A percentile compares a stretch with the other conserved stretches of the same genome.
Evolutionary conservation across 2,329 filamentous ascomycete species (phyloP).

Genomic region (Talaromyces marneffei): DNA sequence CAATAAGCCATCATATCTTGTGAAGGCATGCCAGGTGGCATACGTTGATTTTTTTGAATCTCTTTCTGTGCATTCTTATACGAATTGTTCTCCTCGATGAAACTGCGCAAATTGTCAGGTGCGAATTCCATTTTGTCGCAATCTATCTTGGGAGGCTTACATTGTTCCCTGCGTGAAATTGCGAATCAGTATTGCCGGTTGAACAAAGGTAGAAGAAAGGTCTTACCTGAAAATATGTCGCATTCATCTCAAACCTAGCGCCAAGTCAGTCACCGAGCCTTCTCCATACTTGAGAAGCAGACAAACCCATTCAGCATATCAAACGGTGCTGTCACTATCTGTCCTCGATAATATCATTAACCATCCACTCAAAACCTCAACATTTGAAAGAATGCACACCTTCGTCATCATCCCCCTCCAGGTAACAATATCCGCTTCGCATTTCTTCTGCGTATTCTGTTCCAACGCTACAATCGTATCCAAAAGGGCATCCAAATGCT

Average conservation of each 20-base stretch:
- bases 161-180: slow-evolving; percentile 46
- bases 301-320: slow-evolving; percentile 71
- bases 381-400: slow-evolving; percentile 44
- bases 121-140: slow-evolving; percentile 2
- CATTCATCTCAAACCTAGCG: slow-evolving; percentile 90
- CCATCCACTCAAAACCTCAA: neutral
- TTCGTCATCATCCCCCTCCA: slow-evolving; percentile 99
- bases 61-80: slow-evolving; percentile 61
- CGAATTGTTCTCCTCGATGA: slow-evolving; percentile 83
- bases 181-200: slow-evolving; percentile 18
- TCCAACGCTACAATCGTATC: slow-evolving; percentile 70
- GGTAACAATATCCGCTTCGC: slow-evolving; percentile 75
- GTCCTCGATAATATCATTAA: neutral
- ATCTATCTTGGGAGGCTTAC: slow-evolving; percentile 32
- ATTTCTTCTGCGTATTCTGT: slow-evolving; percentile 58
- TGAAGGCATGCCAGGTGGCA: slow-evolving; percentile 52
- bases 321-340: slow-evolving; percentile 83
- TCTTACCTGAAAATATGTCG: slow-evolving; percentile 75
- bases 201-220: neutral
- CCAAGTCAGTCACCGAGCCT: slow-evolving; percentile 12
- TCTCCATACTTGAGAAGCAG: slow-evolving; percentile 10
- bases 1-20: slow-evolving; percentile 87
- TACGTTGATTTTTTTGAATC: slow-evolving; percentile 49
- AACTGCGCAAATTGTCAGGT: slow-evolving; percentile 49
- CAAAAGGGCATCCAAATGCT: slow-evolving; percentile 80